phyloP scores from a whole-genome alignment of 768 basidiomycete genomes.

The Lyophyllum decastes region DNA sequence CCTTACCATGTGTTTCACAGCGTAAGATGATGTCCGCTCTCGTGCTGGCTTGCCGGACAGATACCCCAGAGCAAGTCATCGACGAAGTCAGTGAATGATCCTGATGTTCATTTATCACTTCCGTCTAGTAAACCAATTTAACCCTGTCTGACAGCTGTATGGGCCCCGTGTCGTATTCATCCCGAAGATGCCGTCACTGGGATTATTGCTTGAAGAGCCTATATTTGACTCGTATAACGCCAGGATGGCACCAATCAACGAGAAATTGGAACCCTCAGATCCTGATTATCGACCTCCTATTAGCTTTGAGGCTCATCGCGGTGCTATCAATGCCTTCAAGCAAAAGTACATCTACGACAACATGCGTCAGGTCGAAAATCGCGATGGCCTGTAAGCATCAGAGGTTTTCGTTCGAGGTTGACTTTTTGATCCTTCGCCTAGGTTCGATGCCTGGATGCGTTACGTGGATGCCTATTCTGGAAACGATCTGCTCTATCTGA shows the following conservation, averaged over 20 bases:
- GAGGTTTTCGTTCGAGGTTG: neutral
- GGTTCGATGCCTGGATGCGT: conserved; percentile 86
- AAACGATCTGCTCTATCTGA: conserved; percentile 77
- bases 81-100: conserved; percentile 51
- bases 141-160: conserved; percentile 54
- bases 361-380: conserved; percentile 85
- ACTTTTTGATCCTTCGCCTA: conserved; percentile 38
- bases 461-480: conserved; percentile 76
- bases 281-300: conserved; percentile 71
- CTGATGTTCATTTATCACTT: neutral
- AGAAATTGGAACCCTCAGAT: conserved; percentile 52
- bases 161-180: conserved; percentile 76
- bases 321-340: conserved; percentile 81
- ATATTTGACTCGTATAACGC: conserved; percentile 79
- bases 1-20: conserved; percentile 40
- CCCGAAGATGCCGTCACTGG: conserved; percentile 95
- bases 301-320: conserved; percentile 68
- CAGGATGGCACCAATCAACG: conserved; percentile 49
- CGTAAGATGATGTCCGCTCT: conserved; percentile 95
- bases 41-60: conserved; percentile 77
- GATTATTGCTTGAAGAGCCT: conserved; percentile 87
- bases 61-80: conserved; percentile 73
- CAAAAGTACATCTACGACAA: conserved; percentile 81
- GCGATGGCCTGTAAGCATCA: conserved; percentile 66
- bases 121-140: neutral